phyloP scores from a whole-genome alignment of 2,329 filamentous ascomycete genomes.

The Cucurbitaria berberidis region DNA sequence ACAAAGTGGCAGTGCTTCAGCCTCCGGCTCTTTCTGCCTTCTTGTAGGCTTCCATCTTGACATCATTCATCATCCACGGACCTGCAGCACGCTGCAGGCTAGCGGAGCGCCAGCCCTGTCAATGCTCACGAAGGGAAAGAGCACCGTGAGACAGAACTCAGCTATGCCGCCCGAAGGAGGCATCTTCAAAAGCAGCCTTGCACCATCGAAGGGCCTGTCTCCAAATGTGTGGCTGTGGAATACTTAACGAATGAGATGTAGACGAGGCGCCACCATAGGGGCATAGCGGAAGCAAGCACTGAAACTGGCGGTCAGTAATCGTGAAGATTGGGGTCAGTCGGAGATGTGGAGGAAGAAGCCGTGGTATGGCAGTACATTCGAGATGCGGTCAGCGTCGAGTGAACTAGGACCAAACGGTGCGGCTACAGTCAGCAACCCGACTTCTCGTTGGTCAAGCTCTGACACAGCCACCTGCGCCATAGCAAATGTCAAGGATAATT shows the following conservation, averaged over 20 bases:
- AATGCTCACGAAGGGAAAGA: neutral
- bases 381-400: neutral
- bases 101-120: neutral
- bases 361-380: conserved; percentile 1
- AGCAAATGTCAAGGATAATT: neutral
- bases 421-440: neutral
- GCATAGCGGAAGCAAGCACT: neutral
- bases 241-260: neutral
- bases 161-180: neutral
- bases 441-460: neutral
- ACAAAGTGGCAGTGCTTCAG: conserved; percentile 40
- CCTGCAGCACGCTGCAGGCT: neutral
- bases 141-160: conserved; percentile 1
- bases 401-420: neutral
- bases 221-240: neutral
- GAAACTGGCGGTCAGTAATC: neutral
- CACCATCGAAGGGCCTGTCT: neutral
- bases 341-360: neutral
- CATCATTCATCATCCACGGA: conserved; percentile 7
- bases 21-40: conserved; percentile 26
- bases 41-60: conserved; percentile 13
- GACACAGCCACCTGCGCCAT: neutral
- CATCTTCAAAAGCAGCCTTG: neutral
- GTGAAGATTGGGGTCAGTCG: neutral
- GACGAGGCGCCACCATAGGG: neutral